A percentile compares a stretch with the other conserved stretches of the same genome.
phyloP scores from a whole-genome alignment of 345 rosid genomes.

The Sisymbrium altissimum region DNA sequence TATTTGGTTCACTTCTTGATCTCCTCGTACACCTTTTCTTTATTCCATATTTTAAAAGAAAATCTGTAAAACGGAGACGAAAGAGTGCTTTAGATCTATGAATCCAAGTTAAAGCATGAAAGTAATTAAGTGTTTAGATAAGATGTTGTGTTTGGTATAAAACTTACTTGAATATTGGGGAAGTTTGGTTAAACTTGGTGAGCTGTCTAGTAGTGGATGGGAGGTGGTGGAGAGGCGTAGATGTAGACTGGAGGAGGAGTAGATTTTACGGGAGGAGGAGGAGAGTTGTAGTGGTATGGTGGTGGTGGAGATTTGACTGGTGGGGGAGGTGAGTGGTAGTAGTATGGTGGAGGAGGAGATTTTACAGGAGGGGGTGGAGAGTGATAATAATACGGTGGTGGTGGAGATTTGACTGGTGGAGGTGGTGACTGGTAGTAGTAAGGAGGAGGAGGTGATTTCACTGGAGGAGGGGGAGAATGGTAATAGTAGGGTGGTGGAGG shows the following conservation, averaged over 20 bases:
- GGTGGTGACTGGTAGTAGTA: no score
- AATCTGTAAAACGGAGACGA: constrained; percentile 37
- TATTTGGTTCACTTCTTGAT: constrained; percentile 28
- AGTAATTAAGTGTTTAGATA: neutral
- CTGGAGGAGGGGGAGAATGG: no score
- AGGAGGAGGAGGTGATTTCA: no score
- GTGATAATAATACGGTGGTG: no score
- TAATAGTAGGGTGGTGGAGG: no score
- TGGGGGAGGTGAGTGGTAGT: no score
- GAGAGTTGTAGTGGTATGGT: constrained; percentile 30
- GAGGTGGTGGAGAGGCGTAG: constrained; percentile 37
- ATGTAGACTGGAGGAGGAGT: constrained; percentile 33
- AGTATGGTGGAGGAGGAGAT: no score
- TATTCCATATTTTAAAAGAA: constrained; percentile 46
- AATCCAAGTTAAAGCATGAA: neutral
- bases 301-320: constrained; percentile 14
- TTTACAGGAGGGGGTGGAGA: no score
- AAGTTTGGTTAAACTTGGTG: neutral
- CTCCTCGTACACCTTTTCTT: constrained; percentile 43
- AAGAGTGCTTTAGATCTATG: neutral
- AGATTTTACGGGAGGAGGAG: constrained; percentile 26
- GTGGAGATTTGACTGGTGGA: no score
- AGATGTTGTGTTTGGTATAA: neutral
- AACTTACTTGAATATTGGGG: constrained; percentile 22
- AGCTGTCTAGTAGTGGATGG: constrained; percentile 28